These are phyloP conservation scores for Schwanniomyces vanrijiae DNA, from an alignment of 805 yeast species.

Conservation along the genomic window DNA sequence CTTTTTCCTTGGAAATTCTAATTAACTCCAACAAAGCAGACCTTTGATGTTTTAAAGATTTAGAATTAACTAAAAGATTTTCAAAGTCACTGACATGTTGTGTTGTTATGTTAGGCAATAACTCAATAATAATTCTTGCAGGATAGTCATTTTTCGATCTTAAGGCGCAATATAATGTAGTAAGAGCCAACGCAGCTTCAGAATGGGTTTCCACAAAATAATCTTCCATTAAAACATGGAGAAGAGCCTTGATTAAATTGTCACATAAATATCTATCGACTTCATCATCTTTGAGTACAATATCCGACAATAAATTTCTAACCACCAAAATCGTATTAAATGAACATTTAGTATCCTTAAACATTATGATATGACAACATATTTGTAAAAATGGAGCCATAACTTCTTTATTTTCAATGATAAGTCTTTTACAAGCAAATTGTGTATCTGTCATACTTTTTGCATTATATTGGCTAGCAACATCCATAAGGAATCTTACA, in stretches of 20 bases:
- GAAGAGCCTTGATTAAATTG: slow-evolving; percentile 66
- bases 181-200: slow-evolving; percentile 88
- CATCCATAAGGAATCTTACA: slow-evolving; percentile 81
- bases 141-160: slow-evolving; percentile 71
- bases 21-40: slow-evolving; percentile 75
- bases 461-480: slow-evolving; percentile 75
- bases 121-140: slow-evolving; percentile 54
- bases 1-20: slow-evolving; percentile 53
- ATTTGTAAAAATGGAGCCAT: slow-evolving; percentile 78
- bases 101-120: slow-evolving; percentile 54
- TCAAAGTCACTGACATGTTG: slow-evolving; percentile 66
- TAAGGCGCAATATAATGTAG: slow-evolving; percentile 73
- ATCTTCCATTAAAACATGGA: slow-evolving; percentile 67
- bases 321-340: slow-evolving; percentile 84
- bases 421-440: slow-evolving; percentile 61
- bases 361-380: slow-evolving; percentile 71
- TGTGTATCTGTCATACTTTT: slow-evolving; percentile 57
- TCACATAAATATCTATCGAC: slow-evolving; percentile 71
- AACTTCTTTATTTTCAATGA: slow-evolving; percentile 61
- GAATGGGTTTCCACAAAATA: slow-evolving; percentile 83
- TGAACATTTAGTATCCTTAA: slow-evolving; percentile 89
- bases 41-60: slow-evolving; percentile 75
- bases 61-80: slow-evolving; percentile 58
- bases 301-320: slow-evolving; percentile 68
- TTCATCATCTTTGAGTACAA: slow-evolving; percentile 66